A percentile compares a stretch with the other conserved stretches of the same genome.
These are phyloP conservation scores for Stemphylium vesicarium DNA, from an alignment of 2,329 filamentous ascomycete species.

Conservation along the genomic window DNA sequence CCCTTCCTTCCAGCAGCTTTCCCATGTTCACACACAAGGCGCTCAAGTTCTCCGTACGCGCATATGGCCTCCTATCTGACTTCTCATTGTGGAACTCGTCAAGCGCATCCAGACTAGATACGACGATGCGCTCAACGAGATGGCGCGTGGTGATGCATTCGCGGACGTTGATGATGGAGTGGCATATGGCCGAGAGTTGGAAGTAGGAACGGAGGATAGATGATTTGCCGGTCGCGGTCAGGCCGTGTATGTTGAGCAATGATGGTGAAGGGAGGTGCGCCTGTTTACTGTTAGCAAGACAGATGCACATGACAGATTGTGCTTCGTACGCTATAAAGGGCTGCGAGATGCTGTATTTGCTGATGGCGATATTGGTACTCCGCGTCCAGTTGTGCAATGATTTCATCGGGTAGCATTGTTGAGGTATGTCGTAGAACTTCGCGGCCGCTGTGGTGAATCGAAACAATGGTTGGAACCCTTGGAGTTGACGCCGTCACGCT, in stretches of 20 bases:
- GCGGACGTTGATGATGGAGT: conserved; percentile 70
- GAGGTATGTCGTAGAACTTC: not conserved
- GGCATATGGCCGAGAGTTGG: conserved; percentile 55
- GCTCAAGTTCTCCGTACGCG: conserved; percentile 80
- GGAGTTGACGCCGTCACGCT: conserved; percentile 15
- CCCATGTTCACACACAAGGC: conserved; percentile 76
- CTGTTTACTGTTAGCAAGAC: conserved; percentile 50
- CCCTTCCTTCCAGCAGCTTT: conserved; percentile 62
- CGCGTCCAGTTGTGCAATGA: conserved; percentile 43
- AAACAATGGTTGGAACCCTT: not conserved
- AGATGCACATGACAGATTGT: not conserved
- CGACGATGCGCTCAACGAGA: conserved; percentile 74
- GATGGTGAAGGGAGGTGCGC: conserved; percentile 71
- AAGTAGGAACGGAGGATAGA: conserved; percentile 71
- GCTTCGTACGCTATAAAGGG: conserved; percentile 52
- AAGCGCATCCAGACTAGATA: conserved; percentile 54
- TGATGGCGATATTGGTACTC: conserved; percentile 53
- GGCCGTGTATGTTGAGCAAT: conserved; percentile 81
- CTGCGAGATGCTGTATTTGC: conserved; percentile 56
- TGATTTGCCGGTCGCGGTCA: conserved; percentile 86
- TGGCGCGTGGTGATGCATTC: conserved; percentile 83
- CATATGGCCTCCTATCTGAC: conserved; percentile 55
- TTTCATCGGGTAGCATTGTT: conserved; percentile 48
- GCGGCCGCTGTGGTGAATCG: not conserved
- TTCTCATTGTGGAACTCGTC: conserved; percentile 50